Evolutionary conservation across 2,329 filamentous ascomycete species (phyloP).

Genomic region (Aureobasidium sp.): DNA sequence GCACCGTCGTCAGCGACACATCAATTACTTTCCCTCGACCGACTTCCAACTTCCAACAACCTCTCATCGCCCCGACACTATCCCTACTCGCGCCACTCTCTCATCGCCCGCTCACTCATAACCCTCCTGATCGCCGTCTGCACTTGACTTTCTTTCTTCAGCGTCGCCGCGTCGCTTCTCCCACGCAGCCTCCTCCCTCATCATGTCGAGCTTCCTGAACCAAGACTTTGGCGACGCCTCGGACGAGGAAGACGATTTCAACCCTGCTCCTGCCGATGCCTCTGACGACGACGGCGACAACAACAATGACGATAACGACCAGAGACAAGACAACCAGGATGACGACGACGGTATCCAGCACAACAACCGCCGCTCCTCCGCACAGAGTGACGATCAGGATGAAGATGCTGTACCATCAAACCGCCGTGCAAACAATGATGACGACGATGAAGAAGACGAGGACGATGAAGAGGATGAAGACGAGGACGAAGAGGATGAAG

Average conservation of each 20-base stretch:
- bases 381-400: constrained; percentile 30
- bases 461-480: constrained; percentile 57
- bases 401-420: constrained; percentile 40
- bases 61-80: not conserved
- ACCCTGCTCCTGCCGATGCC: constrained; percentile 65
- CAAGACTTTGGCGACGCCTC: constrained; percentile 43
- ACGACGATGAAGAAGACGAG: constrained; percentile 60
- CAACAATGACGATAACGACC: constrained; percentile 23
- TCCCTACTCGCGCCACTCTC: not conserved
- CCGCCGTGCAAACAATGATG: constrained; percentile 45
- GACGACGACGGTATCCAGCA: constrained; percentile 25
- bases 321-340: constrained; percentile 31
- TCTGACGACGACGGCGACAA: constrained; percentile 61
- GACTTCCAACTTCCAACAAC: not conserved
- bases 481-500: constrained; percentile 35
- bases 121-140: not conserved
- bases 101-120: not conserved
- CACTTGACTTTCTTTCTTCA: not conserved
- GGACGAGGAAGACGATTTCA: constrained; percentile 77
- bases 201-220: constrained; percentile 39
- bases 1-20: not conserved
- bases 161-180: constrained; percentile 13
- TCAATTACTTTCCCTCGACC: not conserved
- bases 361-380: constrained; percentile 17
- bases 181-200: not conserved